phyloP scores from a whole-genome alignment of 768 basidiomycete species.

The Dioszegia aurantiaca region DNA sequence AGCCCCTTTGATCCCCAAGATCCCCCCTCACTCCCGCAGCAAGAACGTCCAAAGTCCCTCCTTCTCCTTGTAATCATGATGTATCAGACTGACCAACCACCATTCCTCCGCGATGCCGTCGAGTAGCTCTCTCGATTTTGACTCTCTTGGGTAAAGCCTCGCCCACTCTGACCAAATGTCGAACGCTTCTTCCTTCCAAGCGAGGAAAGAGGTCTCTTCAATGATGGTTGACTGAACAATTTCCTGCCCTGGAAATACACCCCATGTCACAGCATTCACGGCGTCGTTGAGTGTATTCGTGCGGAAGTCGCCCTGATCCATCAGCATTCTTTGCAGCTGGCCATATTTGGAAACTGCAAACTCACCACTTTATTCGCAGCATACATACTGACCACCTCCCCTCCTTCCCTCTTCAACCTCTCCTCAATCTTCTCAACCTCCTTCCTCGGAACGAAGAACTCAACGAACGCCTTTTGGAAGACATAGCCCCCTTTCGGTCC shows the following conservation, averaged over 20 bases:
- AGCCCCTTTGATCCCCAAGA: no score
- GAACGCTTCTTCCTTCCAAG: conserved; percentile 99
- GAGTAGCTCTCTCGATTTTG: conserved; percentile 69
- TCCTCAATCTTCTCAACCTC: conserved; percentile 57
- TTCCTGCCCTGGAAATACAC: conserved; percentile 94
- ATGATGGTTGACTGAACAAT: conserved; percentile 95
- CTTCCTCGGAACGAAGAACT: conserved; percentile 70
- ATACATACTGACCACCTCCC: conserved; percentile 69
- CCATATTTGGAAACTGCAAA: background rate
- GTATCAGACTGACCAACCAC: conserved; percentile 88
- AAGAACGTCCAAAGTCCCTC: conserved; percentile 83
- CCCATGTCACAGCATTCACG: conserved; percentile 97
- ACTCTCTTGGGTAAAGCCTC: conserved; percentile 72
- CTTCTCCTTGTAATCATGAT: conserved; percentile 83
- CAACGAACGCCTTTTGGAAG: conserved; percentile 95
- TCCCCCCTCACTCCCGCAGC: conserved; percentile 55
- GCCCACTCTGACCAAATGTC: conserved; percentile 96
- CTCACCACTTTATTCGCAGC: conserved; percentile 74
- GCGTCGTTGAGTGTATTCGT: conserved; percentile 76
- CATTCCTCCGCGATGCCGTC: conserved; percentile 67
- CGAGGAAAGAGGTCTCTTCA: conserved; percentile 85
- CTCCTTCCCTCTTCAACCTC: conserved; percentile 55
- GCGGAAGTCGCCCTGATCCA: conserved; percentile 65
- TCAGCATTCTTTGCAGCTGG: background rate
- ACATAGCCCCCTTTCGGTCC: conserved; percentile 90